These are phyloP conservation scores for Microbotryum violaceum DNA, from an alignment of 1,284 basidiomycete species.

Conservation along the genomic window DNA sequence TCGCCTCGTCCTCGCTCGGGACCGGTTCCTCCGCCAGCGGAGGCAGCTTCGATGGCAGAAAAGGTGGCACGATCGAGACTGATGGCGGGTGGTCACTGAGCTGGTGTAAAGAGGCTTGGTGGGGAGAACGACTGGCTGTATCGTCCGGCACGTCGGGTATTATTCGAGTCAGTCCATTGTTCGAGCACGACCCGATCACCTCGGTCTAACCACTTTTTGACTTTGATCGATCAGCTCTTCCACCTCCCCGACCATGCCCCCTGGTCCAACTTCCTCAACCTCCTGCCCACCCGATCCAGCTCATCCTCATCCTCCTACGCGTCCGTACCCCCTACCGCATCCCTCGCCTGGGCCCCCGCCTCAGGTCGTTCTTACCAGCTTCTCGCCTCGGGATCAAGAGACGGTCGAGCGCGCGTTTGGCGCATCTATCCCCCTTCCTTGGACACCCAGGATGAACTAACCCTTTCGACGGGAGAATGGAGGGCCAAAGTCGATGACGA, in stretches of 20 bases:
- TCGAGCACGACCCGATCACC: neutral
- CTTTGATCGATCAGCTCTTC: slow-evolving; percentile 41
- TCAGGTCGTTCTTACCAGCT: slow-evolving; percentile 87
- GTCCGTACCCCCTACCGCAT: slow-evolving; percentile 55
- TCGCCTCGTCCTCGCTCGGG: too few relatives aligned
- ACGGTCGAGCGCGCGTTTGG: slow-evolving; percentile 83
- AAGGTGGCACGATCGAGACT: slow-evolving; percentile 44
- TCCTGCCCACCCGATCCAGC: slow-evolving; percentile 48
- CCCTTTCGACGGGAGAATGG: slow-evolving; percentile 51
- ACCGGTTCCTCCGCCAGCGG: slow-evolving; percentile 1
- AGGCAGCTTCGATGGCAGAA: slow-evolving; percentile 12
- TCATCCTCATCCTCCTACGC: slow-evolving; percentile 50
- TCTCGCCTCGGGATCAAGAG: slow-evolving; percentile 75
- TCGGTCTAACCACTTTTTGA: neutral
- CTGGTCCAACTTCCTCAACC: slow-evolving; percentile 38
- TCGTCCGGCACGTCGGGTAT: slow-evolving; percentile 62
- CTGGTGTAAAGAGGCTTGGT: slow-evolving; percentile 89
- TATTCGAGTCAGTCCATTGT: slow-evolving; percentile 54
- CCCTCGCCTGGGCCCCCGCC: slow-evolving; percentile 80
- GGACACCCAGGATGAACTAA: slow-evolving; percentile 39
- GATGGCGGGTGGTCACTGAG: slow-evolving; percentile 84
- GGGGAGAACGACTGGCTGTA: slow-evolving; percentile 78
- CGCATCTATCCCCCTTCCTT: slow-evolving; percentile 50
- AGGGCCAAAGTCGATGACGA: slow-evolving; percentile 66
- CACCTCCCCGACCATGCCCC: slow-evolving; percentile 42